Percentiles rank a stretch among this genome's conserved stretches.
Conservation (phyloP, 306 rosid genomes). For the Quercus mongolica region DNA sequence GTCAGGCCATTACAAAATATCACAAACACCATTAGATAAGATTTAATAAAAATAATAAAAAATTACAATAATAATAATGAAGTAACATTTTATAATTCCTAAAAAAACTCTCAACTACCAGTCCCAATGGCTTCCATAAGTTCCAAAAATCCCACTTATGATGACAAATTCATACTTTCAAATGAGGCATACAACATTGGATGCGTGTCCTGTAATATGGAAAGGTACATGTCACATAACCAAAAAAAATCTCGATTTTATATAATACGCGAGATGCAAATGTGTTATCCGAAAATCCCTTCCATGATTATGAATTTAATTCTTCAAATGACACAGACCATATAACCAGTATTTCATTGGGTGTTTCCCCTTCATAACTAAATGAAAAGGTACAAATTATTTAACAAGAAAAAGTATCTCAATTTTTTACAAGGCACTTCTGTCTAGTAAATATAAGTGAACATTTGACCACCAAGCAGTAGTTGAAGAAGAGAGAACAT, state of each 20-base stretch:
- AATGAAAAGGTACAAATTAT: neutral
- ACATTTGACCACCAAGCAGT: neutral
- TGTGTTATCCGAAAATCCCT: no score
- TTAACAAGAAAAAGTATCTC: neutral
- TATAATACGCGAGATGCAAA: no score
- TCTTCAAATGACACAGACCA: neutral
- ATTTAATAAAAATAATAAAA: neutral
- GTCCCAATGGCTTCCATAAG: neutral
- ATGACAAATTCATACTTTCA: no score
- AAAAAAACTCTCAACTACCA: neutral
- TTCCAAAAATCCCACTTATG: neutral
- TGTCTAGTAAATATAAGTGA: neutral
- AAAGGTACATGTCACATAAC: no score
- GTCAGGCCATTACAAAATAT: neutral
- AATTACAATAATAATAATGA: neutral
- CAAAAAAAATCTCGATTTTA: no score
- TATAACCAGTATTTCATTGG: neutral
- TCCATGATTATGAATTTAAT: neutral
- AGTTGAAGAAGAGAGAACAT: constrained; percentile 3
- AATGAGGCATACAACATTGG: no score
- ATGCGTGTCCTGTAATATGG: no score
- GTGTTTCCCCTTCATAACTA: neutral
- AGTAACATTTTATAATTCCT: neutral
- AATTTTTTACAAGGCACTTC: neutral
- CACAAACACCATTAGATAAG: neutral